phyloP scores from a whole-genome alignment of 768 basidiomycete genomes.

The Strobilomyces confusus region DNA sequence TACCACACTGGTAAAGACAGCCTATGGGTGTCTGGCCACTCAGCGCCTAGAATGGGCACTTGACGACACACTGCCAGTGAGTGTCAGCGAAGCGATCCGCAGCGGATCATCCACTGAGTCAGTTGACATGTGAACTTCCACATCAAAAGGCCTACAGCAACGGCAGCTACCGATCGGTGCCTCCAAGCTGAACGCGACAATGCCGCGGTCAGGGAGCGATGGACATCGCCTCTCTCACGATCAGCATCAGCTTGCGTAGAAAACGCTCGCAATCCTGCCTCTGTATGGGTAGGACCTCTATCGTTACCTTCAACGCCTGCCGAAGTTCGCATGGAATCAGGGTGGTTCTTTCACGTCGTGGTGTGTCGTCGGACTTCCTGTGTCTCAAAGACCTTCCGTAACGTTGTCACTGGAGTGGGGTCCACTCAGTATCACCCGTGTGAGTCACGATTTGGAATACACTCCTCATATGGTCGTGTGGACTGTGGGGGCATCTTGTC shows the following conservation, averaged over 20 bases:
- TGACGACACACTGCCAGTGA: too few relatives aligned
- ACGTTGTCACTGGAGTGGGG: neutral
- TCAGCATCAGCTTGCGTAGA: neutral
- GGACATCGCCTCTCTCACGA: neutral
- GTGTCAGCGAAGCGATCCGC: too few relatives aligned
- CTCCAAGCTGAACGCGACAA: neutral
- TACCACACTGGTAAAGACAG: too few relatives aligned
- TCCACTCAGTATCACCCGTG: too few relatives aligned
- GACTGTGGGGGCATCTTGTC: neutral
- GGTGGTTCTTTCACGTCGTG: neutral
- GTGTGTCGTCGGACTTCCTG: neutral
- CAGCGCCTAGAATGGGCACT: too few relatives aligned
- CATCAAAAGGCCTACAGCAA: neutral
- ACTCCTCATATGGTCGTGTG: neutral
- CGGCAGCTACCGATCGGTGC: neutral
- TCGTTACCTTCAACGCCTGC: too few relatives aligned
- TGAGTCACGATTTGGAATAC: neutral
- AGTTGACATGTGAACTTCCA: constrained; percentile 1
- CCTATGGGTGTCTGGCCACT: too few relatives aligned
- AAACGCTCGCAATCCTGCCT: neutral
- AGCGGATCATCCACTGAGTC: neutral
- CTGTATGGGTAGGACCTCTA: neutral
- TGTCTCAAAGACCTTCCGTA: neutral
- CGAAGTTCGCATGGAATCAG: too few relatives aligned
- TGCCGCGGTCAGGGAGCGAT: neutral